A percentile compares a stretch with the other conserved stretches of the same genome.
phyloP scores from a whole-genome alignment of 306 rosid species.

The Betula pendula region DNA sequence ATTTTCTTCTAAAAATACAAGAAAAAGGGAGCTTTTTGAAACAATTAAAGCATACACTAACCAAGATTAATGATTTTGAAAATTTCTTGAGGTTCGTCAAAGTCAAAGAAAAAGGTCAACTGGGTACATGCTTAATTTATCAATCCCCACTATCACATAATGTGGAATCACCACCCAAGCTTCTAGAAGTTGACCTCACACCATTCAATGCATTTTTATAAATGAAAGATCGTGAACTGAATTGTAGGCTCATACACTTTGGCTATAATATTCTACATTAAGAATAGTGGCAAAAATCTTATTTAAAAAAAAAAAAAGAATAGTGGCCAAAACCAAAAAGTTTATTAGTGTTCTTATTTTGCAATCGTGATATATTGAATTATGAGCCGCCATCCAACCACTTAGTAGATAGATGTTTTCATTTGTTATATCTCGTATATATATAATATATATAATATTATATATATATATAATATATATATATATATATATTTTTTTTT shows the following conservation, averaged over 20 bases:
- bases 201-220: no score
- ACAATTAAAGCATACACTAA: not conserved
- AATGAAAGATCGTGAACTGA: no score
- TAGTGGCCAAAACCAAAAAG: not conserved
- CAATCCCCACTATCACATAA: not conserved
- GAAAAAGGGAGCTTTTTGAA: no score
- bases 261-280: not conserved
- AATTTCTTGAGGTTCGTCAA: not conserved
- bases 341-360: not conserved
- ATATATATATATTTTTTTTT: no score
- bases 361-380: not conserved
- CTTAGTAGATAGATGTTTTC: no score
- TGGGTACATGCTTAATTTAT: not conserved
- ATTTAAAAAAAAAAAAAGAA: no score
- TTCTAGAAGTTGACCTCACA: slow-evolving; percentile 3
- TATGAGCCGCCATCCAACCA: no score
- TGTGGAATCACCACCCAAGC: slow-evolving; percentile 2
- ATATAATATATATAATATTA: no score
- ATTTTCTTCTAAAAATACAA: no score
- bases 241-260: not conserved
- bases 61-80: not conserved
- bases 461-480: no score
- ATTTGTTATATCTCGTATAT: no score
- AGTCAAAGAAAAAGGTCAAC: not conserved
- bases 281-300: not conserved